Percentiles rank a stretch among this genome's conserved stretches.
These are phyloP conservation scores for Coffea humblotiana DNA, from an alignment of 305 asterid genomes.

Conservation along the genomic window DNA sequence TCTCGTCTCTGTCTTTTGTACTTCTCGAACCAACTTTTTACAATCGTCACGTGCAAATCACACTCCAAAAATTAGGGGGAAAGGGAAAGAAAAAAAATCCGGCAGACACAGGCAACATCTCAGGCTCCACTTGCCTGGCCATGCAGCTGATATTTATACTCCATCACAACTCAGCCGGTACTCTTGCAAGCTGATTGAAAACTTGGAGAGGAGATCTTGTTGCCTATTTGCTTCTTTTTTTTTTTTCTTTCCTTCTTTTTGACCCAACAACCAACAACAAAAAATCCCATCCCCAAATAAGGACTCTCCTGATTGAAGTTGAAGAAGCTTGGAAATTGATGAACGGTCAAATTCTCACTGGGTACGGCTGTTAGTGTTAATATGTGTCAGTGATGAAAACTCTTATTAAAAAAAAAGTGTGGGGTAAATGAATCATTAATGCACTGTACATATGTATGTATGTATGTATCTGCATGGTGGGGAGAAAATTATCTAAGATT, in stretches of 20 bases:
- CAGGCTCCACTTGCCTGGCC: neutral
- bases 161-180: too few relatives aligned
- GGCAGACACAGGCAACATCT: neutral
- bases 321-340: neutral
- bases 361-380: neutral
- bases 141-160: neutral
- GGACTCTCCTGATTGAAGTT: neutral
- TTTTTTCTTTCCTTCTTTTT: neutral
- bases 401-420: neutral
- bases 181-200: too few relatives aligned
- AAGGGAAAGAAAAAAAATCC: neutral
- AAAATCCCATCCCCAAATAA: neutral
- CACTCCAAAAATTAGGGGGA: neutral
- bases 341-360: neutral
- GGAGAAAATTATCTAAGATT: neutral
- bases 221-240: neutral
- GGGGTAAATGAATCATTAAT: neutral
- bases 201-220: too few relatives aligned
- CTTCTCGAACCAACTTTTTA: too few relatives aligned
- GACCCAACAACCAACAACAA: too few relatives aligned
- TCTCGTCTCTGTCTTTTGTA: too few relatives aligned
- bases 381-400: neutral
- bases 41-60: neutral
- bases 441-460: neutral
- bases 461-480: neutral